Base-by-base conservation (phyloP, 305 asterid genomes). In the Rubia tinctorum region DNA sequence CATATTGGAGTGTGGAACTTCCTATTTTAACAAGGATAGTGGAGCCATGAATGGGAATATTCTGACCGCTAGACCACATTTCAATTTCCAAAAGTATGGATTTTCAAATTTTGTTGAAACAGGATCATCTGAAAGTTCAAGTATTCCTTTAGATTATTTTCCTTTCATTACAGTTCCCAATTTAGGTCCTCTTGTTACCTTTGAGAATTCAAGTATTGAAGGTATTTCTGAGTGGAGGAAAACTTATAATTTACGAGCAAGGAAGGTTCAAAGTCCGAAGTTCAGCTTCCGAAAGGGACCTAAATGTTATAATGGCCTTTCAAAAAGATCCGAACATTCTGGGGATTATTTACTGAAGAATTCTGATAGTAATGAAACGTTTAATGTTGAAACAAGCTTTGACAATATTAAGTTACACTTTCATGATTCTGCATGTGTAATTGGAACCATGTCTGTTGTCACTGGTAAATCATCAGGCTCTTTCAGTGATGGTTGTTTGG, bases 351-450 rank as follows among this genome's bases (percentile, higher is more conserved):
- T 71, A 61, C 65, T 30, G 51, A 69, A 74, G 76, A 73, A 73
- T 72, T 72, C 40, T 77, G 65, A 40, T 75, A 71, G 72, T 78
- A 73, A 60, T 75, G 79, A 79, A 72, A 51, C 78, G 45, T 75
- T 73, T 78, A 76, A 79, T 73, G 76, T 81, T 73, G 88, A 82
- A 78, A 70, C 87, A 85, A 87, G 77, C 77, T 82, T 90, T 71
- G 71, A 82, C 82, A 76, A 79, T 73, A 47, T 80, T 72, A 82
- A 82, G 75, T 77, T 90, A 75, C 94, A 95, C 84, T 88, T 95
- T 82, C 99, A 92, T 77, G 98, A 95, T 79, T 82, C 97, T 59
- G 82, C 96, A 12, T 82, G 93, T 85, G 84, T 84, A 80, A 51
- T 95, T 71, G 95, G 90, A 68, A 87, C 88, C 68, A 68, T 92